Evolutionary conservation across 257 asterid genomes (phyloP).

Genomic region (Solanum boliviense): DNA sequence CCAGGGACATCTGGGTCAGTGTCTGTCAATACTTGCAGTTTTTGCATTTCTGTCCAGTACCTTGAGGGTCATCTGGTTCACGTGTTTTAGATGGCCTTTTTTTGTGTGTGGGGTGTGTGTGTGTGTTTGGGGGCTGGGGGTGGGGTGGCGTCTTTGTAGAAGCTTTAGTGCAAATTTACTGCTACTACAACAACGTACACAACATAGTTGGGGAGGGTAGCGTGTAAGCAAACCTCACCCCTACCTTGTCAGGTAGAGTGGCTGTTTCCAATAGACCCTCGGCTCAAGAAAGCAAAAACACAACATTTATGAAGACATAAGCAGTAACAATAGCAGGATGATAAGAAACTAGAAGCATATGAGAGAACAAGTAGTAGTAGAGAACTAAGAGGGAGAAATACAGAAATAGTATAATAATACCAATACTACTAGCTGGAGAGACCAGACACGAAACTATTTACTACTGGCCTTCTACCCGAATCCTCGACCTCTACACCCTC

Average conservation of each 20-base stretch:
- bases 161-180: background rate
- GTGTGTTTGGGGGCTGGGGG: too few species aligned
- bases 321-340: background rate
- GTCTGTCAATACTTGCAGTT: background rate
- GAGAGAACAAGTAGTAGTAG: background rate
- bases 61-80: background rate
- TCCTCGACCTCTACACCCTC: background rate
- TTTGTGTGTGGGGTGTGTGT: background rate
- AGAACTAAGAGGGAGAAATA: background rate
- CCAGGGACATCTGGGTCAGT: slow-evolving; percentile 64
- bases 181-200: background rate
- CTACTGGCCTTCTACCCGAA: background rate
- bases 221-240: background rate
- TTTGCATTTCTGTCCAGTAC: background rate
- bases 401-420: background rate
- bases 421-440: background rate
- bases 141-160: background rate
- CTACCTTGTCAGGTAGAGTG: background rate
- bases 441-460: background rate
- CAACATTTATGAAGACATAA: background rate
- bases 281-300: background rate
- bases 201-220: background rate
- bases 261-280: background rate
- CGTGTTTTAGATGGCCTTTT: background rate
- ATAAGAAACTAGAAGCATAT: background rate